Evolutionary conservation across 1,284 basidiomycete species (phyloP), one percentile per base, ranked within the genome.

Genomic region (Gomphus bonarii): DNA sequence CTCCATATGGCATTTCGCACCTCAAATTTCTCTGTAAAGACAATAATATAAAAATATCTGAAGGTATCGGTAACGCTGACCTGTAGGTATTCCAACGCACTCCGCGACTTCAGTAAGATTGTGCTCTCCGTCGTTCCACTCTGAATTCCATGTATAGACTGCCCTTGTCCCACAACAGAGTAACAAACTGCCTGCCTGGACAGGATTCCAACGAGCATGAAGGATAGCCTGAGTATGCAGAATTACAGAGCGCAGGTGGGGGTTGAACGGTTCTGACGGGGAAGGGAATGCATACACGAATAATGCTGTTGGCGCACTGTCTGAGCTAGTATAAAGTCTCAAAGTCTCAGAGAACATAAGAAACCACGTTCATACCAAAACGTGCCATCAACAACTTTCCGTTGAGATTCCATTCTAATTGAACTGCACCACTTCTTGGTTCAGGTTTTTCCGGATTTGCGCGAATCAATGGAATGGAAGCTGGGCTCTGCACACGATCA

Each of bases 101-200:
- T 91, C 88, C 0, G 87, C 87, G 68, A 88, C 83, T 64, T 89
- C 88, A 63, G 82, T 81, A 59, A 75, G 75, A 9, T 70, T 69
- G 1, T 73, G 78, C 14, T 65, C 68, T 11, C 53, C 46, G 12
- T 62, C 63, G 57, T 68, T 65, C 85, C 87, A 89, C 64, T 90
- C 88, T 61, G 88, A 85, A 61, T 85, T 88, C 90, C 90, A 92
- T 11, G 77, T 79, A 67, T 87, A 91, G 40, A 91, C 67, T 55
- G 84, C 81, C 49, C 79, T 77, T 46, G 69, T 76, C 16, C 83
- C 84, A 63, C 83, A 87, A 60, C 85, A 85, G n/a, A 88, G 63
- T 0, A 75, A 80, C 22, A 92, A 69, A 55, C 74, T 82, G 4
- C 84, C 85, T 63, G 78, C 78, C 25, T 85, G 79, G 10, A 81